Conservation (phyloP, 2,329 filamentous ascomycete genomes). For the Aspergillus unguis region DNA sequence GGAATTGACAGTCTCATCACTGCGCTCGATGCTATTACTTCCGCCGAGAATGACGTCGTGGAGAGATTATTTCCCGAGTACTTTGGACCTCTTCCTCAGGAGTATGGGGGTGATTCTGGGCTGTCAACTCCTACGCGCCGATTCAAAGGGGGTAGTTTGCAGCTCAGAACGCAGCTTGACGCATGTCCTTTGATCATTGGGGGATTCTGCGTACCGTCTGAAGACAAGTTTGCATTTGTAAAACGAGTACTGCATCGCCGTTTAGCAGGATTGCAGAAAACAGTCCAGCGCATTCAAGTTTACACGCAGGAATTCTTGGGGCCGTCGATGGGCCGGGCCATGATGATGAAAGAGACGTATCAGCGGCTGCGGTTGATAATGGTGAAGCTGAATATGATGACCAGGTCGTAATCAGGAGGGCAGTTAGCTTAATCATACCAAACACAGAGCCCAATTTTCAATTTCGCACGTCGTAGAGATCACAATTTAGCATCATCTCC, state of each 20-base stretch:
- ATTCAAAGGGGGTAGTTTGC: conserved; percentile 6
- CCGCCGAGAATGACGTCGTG: conserved; percentile 13
- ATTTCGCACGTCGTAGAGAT: not conserved
- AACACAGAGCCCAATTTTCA: too few species aligned
- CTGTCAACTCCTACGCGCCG: conserved; percentile 2
- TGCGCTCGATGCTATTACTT: conserved; percentile 23
- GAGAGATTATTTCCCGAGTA: conserved; percentile 15
- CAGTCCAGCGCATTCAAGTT: conserved; percentile 25
- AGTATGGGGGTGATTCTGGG: conserved; percentile 6
- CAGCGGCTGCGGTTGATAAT: conserved; percentile 28
- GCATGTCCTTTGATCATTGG: conserved; percentile 27
- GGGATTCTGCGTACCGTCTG: conserved; percentile 23
- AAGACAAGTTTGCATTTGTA: conserved; percentile 28
- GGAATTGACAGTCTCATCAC: conserved; percentile 30
- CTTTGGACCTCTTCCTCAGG: conserved; percentile 8
- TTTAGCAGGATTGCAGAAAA: conserved; percentile 28
- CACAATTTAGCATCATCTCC: not conserved
- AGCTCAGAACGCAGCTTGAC: conserved; percentile 23
- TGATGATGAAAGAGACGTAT: conserved; percentile 34
- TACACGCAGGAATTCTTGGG: conserved; percentile 26
- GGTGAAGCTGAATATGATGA: conserved; percentile 27
- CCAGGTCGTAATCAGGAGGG: conserved; percentile 6
- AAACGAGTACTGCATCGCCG: conserved; percentile 25
- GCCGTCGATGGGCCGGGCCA: conserved; percentile 20
- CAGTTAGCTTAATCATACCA: too few species aligned